Percentiles rank a stretch among this genome's conserved stretches.
Evolutionary conservation across 2,329 filamentous ascomycete species (phyloP).

Genomic region (Fusarium sp.): DNA sequence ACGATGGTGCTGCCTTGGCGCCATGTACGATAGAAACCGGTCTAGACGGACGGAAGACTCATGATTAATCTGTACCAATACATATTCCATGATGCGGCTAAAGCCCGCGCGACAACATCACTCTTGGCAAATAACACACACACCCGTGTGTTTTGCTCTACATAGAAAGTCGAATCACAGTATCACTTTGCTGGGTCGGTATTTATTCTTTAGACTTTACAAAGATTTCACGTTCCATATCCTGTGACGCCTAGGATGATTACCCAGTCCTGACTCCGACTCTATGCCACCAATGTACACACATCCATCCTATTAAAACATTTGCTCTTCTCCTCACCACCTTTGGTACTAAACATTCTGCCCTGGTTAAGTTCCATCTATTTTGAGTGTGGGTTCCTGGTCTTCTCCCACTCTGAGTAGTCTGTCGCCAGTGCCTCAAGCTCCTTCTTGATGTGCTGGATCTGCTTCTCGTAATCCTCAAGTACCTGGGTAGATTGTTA

Average conservation of each 20-base stretch:
- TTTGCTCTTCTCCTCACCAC: conserved; percentile 13
- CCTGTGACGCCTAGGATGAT: conserved; percentile 45
- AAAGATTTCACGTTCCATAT: conserved; percentile 36
- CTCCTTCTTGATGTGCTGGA: conserved; percentile 82
- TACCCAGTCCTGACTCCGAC: conserved; percentile 44
- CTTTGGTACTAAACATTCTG: conserved; percentile 7
- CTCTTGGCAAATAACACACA: conserved; percentile 25
- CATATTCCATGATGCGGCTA: conserved; percentile 31
- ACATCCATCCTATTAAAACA: conserved; percentile 42
- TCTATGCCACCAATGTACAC: conserved; percentile 40
- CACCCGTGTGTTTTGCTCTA: conserved; percentile 8
- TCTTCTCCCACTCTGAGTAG: conserved; percentile 70
- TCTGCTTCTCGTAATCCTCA: conserved; percentile 85
- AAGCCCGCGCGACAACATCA: conserved; percentile 38
- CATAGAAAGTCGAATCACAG: not conserved
- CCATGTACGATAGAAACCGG: conserved; percentile 47
- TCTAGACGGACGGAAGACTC: conserved; percentile 41
- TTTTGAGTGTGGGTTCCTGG: conserved; percentile 59
- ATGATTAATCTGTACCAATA: conserved; percentile 49
- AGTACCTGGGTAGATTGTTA: conserved; percentile 70
- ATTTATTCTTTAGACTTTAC: conserved; percentile 30
- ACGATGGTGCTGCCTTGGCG: conserved; percentile 24
- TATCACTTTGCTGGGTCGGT: conserved; percentile 24
- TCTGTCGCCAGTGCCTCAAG: conserved; percentile 74
- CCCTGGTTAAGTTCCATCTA: conserved; percentile 41